Evolutionary conservation across 1,284 basidiomycete genomes (phyloP).

Genomic region (Microbotryum scabiosae): DNA sequence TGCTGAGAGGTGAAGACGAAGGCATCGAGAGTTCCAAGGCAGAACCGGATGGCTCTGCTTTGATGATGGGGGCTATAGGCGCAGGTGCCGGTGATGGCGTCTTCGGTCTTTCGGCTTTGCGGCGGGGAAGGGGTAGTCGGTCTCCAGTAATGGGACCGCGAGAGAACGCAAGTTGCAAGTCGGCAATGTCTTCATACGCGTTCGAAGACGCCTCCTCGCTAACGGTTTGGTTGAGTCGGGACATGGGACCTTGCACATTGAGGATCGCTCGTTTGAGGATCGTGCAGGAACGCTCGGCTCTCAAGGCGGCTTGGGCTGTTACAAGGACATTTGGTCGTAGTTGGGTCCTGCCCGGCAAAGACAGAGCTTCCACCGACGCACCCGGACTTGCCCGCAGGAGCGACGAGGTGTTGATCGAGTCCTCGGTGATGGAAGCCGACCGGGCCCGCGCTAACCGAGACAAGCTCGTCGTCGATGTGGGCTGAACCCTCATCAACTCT

Average conservation of each 20-base stretch:
- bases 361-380: not conserved
- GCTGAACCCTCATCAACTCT: conserved; percentile 48
- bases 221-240: conserved; percentile 10
- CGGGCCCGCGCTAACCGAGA: not conserved
- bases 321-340: not conserved
- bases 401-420: conserved; percentile 7
- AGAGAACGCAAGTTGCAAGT: conserved; percentile 18
- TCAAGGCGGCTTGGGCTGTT: conserved; percentile 62
- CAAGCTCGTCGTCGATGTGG: not conserved
- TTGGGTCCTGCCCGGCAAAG: not conserved
- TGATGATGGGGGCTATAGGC: not conserved
- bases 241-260: not conserved
- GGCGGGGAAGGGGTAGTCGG: conserved; percentile 21
- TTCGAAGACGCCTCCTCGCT: not conserved
- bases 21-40: not conserved
- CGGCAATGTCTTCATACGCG: not conserved
- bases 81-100: conserved; percentile 6
- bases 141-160: conserved; percentile 21
- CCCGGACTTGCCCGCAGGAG: not conserved
- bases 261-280: conserved; percentile 53
- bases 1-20: not conserved
- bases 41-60: not conserved
- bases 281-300: conserved; percentile 62
- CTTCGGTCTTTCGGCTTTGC: not conserved
- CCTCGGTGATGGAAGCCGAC: conserved; percentile 6